A percentile compares a stretch with the other conserved stretches of the same genome.
Evolutionary conservation across 2,329 filamentous ascomycete genomes (phyloP).

Genomic region (Talaromyces sp.): DNA sequence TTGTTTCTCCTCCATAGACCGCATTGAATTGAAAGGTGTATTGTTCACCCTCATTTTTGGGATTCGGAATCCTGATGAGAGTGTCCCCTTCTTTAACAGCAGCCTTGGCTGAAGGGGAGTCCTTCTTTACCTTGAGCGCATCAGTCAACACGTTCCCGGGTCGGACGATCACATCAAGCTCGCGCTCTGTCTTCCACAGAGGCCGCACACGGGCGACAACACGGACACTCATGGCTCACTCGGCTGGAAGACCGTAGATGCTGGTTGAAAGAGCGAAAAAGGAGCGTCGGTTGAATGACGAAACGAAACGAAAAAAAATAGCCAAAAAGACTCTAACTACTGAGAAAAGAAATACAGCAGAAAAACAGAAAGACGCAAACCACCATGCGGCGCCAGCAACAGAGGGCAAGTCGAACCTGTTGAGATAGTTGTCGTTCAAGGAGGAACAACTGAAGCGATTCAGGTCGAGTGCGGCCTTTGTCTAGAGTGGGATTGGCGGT

Average conservation of each 20-base stretch:
- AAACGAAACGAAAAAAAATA: neutral
- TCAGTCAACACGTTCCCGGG: slow-evolving; percentile 45
- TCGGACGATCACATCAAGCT: slow-evolving; percentile 83
- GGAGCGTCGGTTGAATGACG: neutral
- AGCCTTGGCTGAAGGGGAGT: slow-evolving; percentile 26
- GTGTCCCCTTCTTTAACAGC: slow-evolving; percentile 56
- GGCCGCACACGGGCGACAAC: slow-evolving; percentile 91
- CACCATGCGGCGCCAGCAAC: neutral
- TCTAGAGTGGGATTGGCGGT: neutral
- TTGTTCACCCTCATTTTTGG: slow-evolving; percentile 86
- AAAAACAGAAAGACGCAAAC: slow-evolving; percentile 8
- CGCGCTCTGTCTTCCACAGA: slow-evolving; percentile 78
- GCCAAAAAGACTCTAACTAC: slow-evolving; percentile 9
- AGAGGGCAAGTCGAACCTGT: slow-evolving; percentile 2
- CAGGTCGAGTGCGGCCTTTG: neutral
- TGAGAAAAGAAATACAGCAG: slow-evolving; percentile 8
- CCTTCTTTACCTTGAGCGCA: slow-evolving; percentile 29
- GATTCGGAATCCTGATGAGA: slow-evolving; percentile 85
- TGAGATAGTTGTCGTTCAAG: neutral
- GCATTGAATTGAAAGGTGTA: slow-evolving; percentile 94
- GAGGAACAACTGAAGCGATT: neutral
- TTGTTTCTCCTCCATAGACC: slow-evolving; percentile 77
- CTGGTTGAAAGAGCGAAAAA: neutral
- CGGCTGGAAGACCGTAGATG: neutral
- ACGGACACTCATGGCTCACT: slow-evolving; percentile 57